Percentiles rank a stretch among this genome's conserved stretches.
phyloP scores from a whole-genome alignment of 2,329 filamentous ascomycete genomes.

The Colletotrichum orbiculare region DNA sequence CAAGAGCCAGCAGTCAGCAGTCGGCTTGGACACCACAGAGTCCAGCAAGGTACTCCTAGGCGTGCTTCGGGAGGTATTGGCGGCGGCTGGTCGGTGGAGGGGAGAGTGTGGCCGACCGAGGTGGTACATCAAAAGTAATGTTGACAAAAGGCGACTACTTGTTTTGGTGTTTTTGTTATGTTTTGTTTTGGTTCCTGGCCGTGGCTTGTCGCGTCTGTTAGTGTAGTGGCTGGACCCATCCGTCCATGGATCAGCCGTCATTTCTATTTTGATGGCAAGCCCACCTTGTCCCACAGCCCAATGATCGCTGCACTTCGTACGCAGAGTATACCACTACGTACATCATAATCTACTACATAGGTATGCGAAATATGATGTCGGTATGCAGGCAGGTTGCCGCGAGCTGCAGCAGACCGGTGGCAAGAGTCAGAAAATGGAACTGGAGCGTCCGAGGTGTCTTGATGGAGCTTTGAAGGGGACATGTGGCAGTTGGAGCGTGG shows the following conservation, averaged over 20 bases:
- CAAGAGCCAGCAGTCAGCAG: not conserved
- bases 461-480: slow-evolving; percentile 24
- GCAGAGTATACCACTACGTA: too few species aligned
- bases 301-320: not conserved
- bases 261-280: slow-evolving; percentile 27
- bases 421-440: slow-evolving; percentile 10
- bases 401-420: slow-evolving; percentile 6
- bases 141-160: slow-evolving; percentile 14
- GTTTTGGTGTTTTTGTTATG: slow-evolving; percentile 29
- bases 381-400: not conserved
- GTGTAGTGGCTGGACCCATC: slow-evolving; percentile 25
- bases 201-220: slow-evolving; percentile 37
- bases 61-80: not conserved
- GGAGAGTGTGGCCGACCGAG: not conserved
- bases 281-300: slow-evolving; percentile 28
- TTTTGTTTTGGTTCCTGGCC: slow-evolving; percentile 36
- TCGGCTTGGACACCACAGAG: not conserved
- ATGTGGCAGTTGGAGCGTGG: slow-evolving; percentile 34
- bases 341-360: too few species aligned
- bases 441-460: slow-evolving; percentile 9
- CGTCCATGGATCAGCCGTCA: slow-evolving; percentile 30
- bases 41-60: not conserved
- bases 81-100: not conserved
- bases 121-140: slow-evolving; percentile 1
- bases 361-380: slow-evolving; percentile 2